Evolutionary conservation across 495 filamentous ascomycete species (phyloP), one percentile per base, ranked within the genome.

Genomic region (Saxophila tyrrhenica): DNA sequence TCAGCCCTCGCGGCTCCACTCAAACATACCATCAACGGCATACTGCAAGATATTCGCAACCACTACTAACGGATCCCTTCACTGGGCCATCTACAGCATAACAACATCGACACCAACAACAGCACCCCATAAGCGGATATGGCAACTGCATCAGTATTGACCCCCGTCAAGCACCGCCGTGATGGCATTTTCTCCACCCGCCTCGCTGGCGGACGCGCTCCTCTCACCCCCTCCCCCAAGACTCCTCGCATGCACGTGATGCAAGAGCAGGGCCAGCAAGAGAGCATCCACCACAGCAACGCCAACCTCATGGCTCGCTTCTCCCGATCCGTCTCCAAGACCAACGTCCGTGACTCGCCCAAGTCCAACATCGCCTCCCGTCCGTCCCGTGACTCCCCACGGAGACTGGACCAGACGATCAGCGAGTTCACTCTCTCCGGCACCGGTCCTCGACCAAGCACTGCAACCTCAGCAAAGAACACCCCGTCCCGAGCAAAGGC

Each of bases 141-240:
- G 92, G 89, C 92, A 68, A 86, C 87, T 65, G 78, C 82, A 70
- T 77, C 85, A 63, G 84, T 96, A 67, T 85, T 86, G 52, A 98
- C 92, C 53, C 92, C 92, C 39, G 75, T 91, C 67, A 95, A 94
- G 78, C 89, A 84, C 76, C 48, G 57, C 57, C 91, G 95, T 70
- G 80, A 85, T 70, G 87, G 87, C 51, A 77, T 95, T 63, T 96
- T 98, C 75, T 91, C 87, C 54, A 80, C 85, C 59, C 88, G 87
- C 68, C 91, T 89, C 63, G 92, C 89, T 63, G 91, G 90, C 67
- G 89, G 90, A 64, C 87, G 94, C 48, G 88, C 94, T 78, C 89
- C 91, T 57, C 72, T 96, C 62, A 95, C 92, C 0, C 94, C 92
- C 13, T 96, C 92, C 2, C 94, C 92, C 41, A 81, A 84, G 49